These are phyloP conservation scores for Sarocladiaceae sp. DNA, from an alignment of 2,329 filamentous ascomycete genomes.

Conservation along the genomic window DNA sequence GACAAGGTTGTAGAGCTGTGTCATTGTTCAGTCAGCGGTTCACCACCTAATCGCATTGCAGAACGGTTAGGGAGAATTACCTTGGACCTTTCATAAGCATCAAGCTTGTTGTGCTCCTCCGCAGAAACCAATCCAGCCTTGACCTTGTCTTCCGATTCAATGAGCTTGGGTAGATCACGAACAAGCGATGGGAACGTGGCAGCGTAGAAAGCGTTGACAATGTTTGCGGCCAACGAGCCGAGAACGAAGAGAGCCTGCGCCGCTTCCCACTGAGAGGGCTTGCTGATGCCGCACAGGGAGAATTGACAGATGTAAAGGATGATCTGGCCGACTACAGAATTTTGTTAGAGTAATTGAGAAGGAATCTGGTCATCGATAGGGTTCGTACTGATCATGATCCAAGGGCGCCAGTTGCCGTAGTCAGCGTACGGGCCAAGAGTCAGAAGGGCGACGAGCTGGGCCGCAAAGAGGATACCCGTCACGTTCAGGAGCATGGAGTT, in stretches of 20 bases:
- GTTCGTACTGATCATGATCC: conserved; percentile 18
- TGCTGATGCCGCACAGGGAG: conserved; percentile 15
- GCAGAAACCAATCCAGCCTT: conserved; percentile 13
- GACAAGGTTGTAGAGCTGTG: conserved; percentile 18
- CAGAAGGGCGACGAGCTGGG: conserved; percentile 16
- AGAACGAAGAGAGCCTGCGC: conserved; percentile 15
- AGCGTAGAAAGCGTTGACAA: conserved; percentile 16
- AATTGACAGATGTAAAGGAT: conserved; percentile 15
- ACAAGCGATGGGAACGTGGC: conserved; percentile 16
- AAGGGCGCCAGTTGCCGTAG: conserved; percentile 18
- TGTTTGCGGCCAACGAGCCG: conserved; percentile 16
- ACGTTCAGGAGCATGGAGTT: conserved; percentile 16
- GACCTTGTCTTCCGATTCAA: conserved; percentile 15
- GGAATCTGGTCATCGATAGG: background rate
- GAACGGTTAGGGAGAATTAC: conserved; percentile 3
- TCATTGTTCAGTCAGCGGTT: too few species aligned
- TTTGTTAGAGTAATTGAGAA: background rate
- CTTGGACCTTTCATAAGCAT: conserved; percentile 16
- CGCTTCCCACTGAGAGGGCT: conserved; percentile 13
- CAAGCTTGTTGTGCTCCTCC: conserved; percentile 14
- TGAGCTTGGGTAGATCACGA: conserved; percentile 14
- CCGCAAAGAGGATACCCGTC: conserved; percentile 17
- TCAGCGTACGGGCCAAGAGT: conserved; percentile 17
- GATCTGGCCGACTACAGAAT: conserved; percentile 10
- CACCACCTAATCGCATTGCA: too few species aligned